phyloP scores from a whole-genome alignment of 768 basidiomycete genomes.

The Russula vinacea region DNA sequence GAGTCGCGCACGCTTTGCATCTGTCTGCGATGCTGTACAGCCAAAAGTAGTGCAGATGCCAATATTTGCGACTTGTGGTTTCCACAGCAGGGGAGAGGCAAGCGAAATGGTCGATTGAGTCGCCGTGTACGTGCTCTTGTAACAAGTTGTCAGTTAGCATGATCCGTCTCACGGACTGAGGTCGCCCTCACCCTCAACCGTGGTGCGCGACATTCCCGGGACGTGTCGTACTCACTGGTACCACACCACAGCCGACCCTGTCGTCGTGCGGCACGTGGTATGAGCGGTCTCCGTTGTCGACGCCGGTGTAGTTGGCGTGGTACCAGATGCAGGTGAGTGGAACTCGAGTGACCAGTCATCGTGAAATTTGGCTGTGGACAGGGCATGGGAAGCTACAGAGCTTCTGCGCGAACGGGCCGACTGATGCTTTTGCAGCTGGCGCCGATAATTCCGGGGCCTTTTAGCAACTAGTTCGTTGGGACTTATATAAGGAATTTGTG shows the following conservation, averaged over 20 bases:
- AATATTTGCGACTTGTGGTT: background rate
- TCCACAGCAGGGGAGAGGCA: background rate
- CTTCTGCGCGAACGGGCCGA: too few species aligned
- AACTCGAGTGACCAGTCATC: conserved; percentile 30
- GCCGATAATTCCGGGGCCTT: too few species aligned
- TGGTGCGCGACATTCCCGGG: conserved; percentile 71
- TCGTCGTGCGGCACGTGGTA: conserved; percentile 76
- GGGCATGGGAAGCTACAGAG: too few species aligned
- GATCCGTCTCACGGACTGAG: conserved; percentile 83
- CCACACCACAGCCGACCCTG: conserved; percentile 43
- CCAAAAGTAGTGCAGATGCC: background rate
- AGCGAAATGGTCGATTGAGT: conserved; percentile 31
- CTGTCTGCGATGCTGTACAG: conserved; percentile 49
- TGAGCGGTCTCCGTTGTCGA: conserved; percentile 70
- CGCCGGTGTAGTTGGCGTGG: conserved; percentile 63
- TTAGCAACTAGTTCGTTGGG: too few species aligned
- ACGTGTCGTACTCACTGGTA: conserved; percentile 45
- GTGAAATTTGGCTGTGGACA: too few species aligned
- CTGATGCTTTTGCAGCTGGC: too few species aligned
- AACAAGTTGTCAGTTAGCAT: too few species aligned
- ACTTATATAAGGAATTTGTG: too few species aligned
- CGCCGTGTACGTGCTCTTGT: conserved; percentile 77
- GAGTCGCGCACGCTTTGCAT: conserved; percentile 71
- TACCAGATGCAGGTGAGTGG: conserved; percentile 73
- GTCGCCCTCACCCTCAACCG: conserved; percentile 71